These are phyloP conservation scores for Leccinum imitatum DNA, from an alignment of 768 basidiomycete species.

Conservation along the genomic window DNA sequence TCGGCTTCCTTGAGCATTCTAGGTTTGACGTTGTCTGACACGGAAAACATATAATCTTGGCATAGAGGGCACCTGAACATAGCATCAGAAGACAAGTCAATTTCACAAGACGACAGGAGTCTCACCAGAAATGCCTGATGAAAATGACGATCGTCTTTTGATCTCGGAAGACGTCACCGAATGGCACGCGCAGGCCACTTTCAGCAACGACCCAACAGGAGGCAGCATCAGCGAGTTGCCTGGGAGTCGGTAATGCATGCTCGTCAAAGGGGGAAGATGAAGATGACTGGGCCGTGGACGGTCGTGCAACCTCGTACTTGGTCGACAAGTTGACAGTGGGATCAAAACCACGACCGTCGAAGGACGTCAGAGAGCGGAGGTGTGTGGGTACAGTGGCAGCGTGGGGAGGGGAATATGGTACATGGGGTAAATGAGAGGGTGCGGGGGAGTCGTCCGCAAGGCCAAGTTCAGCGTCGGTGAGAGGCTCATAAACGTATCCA, in stretches of 20 bases:
- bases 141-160: conserved; percentile 74
- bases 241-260: conserved; percentile 49
- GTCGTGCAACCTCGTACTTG: conserved; percentile 13
- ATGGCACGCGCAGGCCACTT: conserved; percentile 61
- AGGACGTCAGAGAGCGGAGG: conserved; percentile 23
- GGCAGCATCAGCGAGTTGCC: conserved; percentile 61
- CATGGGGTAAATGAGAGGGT: conserved; percentile 18
- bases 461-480: conserved; percentile 31
- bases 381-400: conserved; percentile 16
- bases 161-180: conserved; percentile 63
- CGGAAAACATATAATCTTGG: conserved; percentile 83
- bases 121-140: conserved; percentile 81
- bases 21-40: conserved; percentile 48
- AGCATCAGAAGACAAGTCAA: conserved; percentile 2
- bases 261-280: conserved; percentile 36
- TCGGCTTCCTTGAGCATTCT: conserved; percentile 47
- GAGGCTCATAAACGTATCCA: conserved; percentile 30
- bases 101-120: conserved; percentile 7
- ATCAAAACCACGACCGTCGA: conserved; percentile 15
- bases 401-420: conserved; percentile 10
- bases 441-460: conserved; percentile 8
- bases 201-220: conserved; percentile 63
- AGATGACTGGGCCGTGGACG: conserved; percentile 15
- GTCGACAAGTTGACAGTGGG: neutral
- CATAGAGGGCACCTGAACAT: conserved; percentile 68